phyloP scores from a whole-genome alignment of 345 rosid species.

The Turritis glabra region DNA sequence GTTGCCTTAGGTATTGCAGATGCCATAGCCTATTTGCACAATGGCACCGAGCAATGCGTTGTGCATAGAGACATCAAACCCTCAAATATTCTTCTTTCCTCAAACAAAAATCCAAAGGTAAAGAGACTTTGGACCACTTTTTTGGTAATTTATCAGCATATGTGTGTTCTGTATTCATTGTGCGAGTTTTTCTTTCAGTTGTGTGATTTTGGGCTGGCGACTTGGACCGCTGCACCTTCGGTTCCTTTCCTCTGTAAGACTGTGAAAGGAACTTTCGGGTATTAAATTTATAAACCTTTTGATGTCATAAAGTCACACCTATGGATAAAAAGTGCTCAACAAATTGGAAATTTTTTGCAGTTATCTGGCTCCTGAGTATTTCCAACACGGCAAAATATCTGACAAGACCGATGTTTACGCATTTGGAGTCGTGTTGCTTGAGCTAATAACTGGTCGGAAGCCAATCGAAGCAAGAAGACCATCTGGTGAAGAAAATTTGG shows the following conservation, averaged over 20 bases:
- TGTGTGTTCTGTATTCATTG: not conserved
- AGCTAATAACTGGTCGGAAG: conserved; percentile 79
- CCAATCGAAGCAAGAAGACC: conserved; percentile 85
- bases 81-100: conserved; percentile 88
- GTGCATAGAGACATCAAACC: conserved; percentile 97
- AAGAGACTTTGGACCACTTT: not conserved
- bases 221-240: conserved; percentile 94
- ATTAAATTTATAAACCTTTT: conserved; percentile 18
- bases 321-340: not conserved
- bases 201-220: conserved; percentile 94
- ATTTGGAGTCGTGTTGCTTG: conserved; percentile 89
- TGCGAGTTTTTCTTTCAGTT: conserved; percentile 46
- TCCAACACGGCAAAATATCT: conserved; percentile 95
- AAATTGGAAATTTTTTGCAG: conserved; percentile 41
- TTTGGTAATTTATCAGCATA: not conserved
- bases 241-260: conserved; percentile 91
- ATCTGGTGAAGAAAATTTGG: conserved; percentile 88
- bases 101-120: conserved; percentile 82
- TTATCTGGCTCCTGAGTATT: conserved; percentile 94
- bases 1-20: conserved; percentile 82
- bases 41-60: conserved; percentile 83
- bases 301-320: conserved; percentile 29
- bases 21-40: conserved; percentile 76
- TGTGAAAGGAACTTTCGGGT: conserved; percentile 99
- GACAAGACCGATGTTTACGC: conserved; percentile 96